Conservation (phyloP, 306 rosid species). For the Oemleria cerasiformis region DNA sequence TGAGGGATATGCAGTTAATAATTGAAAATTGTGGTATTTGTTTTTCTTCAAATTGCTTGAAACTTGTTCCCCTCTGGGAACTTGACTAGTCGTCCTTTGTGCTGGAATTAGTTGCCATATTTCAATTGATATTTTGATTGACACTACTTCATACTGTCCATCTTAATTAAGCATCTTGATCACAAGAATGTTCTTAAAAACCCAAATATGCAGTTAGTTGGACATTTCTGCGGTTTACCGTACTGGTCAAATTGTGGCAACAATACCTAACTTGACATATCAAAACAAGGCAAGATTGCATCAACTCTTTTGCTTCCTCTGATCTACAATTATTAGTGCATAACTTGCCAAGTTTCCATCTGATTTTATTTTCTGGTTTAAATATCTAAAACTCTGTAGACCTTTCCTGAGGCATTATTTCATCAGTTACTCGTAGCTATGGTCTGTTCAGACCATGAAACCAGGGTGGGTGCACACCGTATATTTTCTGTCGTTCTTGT, state of each 20-base stretch:
- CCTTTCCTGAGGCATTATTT: constrained; percentile 44
- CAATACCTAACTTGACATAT: constrained; percentile 39
- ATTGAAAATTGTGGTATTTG: constrained; percentile 53
- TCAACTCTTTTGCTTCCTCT: neutral
- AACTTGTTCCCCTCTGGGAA: no score
- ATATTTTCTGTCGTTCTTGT: constrained; percentile 32
- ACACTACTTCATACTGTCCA: constrained; percentile 24
- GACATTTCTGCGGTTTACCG: constrained; percentile 44
- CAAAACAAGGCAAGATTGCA: constrained; percentile 39
- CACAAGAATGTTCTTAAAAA: constrained; percentile 32
- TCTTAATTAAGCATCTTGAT: constrained; percentile 33
- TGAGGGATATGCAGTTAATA: constrained; percentile 57
- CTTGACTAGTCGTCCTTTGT: no score
- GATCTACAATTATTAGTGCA: neutral
- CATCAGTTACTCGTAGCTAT: constrained; percentile 36
- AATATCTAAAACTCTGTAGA: constrained; percentile 20
- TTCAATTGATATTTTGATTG: constrained; percentile 3
- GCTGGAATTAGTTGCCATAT: no score
- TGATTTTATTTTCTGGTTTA: neutral
- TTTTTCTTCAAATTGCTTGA: no score
- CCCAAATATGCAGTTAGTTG: constrained; percentile 27
- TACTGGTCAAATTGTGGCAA: constrained; percentile 41
- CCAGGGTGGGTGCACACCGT: constrained; percentile 28
- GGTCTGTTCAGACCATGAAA: constrained; percentile 27
- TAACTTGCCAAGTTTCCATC: neutral